phyloP scores from a whole-genome alignment of 768 basidiomycete species.

The Pleurotus giganteus region DNA sequence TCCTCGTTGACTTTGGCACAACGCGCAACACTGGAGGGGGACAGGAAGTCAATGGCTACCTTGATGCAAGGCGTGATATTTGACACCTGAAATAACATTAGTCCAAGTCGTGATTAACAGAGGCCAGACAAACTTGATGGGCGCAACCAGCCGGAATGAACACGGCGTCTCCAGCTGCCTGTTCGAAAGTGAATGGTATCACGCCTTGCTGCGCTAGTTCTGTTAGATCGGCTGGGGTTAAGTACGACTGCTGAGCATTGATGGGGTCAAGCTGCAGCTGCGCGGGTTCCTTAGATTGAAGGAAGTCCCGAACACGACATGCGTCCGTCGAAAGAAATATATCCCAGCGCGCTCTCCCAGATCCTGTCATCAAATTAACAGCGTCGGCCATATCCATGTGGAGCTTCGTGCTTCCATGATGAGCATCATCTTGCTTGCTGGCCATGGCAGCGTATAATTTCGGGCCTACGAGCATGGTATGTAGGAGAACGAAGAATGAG shows the following conservation, averaged over 20 bases:
- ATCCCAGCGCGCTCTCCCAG: slow-evolving; percentile 68
- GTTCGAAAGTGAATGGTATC: slow-evolving; percentile 59
- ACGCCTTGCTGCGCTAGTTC: slow-evolving; percentile 56
- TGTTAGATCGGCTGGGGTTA: slow-evolving; percentile 38
- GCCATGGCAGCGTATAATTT: slow-evolving; percentile 74
- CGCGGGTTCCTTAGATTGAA: too few relatives aligned
- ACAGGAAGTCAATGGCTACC: slow-evolving; percentile 7
- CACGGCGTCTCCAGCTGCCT: slow-evolving; percentile 68
- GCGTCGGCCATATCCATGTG: slow-evolving; percentile 76
- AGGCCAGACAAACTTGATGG: slow-evolving; percentile 45
- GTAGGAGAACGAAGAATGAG: neutral
- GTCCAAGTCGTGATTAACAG: neutral
- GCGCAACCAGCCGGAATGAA: slow-evolving; percentile 75
- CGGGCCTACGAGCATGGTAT: slow-evolving; percentile 39
- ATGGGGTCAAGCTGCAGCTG: slow-evolving; percentile 1
- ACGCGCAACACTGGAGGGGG: neutral
- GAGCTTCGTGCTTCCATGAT: slow-evolving; percentile 62
- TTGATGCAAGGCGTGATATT: slow-evolving; percentile 5
- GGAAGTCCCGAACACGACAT: slow-evolving; percentile 52
- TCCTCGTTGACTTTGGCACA: neutral
- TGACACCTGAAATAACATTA: neutral
- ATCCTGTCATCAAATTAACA: slow-evolving; percentile 67
- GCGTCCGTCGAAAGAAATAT: slow-evolving; percentile 62
- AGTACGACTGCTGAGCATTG: neutral
- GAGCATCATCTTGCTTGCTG: slow-evolving; percentile 45